Conservation (phyloP, 148 eudicot species). For the Camellia japonica region DNA sequence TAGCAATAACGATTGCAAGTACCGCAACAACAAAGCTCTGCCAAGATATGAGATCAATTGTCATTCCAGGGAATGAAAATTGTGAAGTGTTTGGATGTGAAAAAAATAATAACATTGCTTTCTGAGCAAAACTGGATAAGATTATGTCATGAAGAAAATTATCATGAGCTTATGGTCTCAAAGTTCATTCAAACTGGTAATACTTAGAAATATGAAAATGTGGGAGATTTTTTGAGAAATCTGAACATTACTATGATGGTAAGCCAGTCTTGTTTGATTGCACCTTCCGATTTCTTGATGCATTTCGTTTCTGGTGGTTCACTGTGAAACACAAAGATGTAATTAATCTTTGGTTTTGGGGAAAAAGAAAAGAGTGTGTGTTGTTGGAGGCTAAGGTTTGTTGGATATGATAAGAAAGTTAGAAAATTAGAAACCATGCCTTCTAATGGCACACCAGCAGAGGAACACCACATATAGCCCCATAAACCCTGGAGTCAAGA, state of each 20-base stretch:
- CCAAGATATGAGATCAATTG: constrained; percentile 13
- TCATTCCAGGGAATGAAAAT: constrained; percentile 9
- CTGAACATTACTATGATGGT: constrained; percentile 61
- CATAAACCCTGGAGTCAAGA: constrained; percentile 80
- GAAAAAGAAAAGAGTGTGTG: not conserved
- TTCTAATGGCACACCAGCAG: constrained; percentile 93
- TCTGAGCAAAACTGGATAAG: not conserved
- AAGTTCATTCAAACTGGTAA: not conserved
- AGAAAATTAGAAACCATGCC: constrained; percentile 33
- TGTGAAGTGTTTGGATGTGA: not conserved
- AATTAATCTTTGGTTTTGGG: not conserved
- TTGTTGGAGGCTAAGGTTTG: not conserved
- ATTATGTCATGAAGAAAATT: not conserved
- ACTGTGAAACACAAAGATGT: constrained; percentile 34
- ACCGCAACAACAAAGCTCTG: constrained; percentile 84
- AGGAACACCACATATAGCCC: constrained; percentile 81
- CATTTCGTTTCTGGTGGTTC: constrained; percentile 76
- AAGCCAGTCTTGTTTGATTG: constrained; percentile 62
- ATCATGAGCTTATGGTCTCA: not conserved
- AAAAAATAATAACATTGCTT: not conserved
- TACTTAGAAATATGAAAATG: not conserved
- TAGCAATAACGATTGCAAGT: constrained; percentile 77
- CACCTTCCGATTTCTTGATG: constrained; percentile 51
- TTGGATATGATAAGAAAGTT: not conserved
- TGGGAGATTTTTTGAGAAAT: not conserved